Evolutionary conservation across 2,329 filamentous ascomycete genomes (phyloP).

Genomic region (Sporothrix phasma): DNA sequence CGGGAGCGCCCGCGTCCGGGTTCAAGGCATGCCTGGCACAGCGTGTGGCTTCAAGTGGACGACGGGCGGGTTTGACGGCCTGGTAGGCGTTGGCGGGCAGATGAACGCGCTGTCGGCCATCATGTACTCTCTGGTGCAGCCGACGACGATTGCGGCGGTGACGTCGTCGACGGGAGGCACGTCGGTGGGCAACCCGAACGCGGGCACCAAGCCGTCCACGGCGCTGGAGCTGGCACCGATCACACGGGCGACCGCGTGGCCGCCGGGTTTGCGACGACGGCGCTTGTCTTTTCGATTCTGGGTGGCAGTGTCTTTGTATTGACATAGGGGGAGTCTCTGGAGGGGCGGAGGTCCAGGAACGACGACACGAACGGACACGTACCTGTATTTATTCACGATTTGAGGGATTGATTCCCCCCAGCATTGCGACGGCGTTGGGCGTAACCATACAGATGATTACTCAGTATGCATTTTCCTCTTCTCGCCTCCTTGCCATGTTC

Average conservation of each 20-base stretch:
- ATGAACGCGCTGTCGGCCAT: conserved; percentile 57
- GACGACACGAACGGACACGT: background rate
- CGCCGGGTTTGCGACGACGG: conserved; percentile 45
- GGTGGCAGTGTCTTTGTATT: conserved; percentile 42
- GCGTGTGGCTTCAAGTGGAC: conserved; percentile 62
- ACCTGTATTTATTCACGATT: background rate
- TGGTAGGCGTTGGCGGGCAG: conserved; percentile 56
- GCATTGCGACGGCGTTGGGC: conserved; percentile 7
- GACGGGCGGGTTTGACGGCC: conserved; percentile 44
- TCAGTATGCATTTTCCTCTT: background rate
- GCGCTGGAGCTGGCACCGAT: conserved; percentile 30
- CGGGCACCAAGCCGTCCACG: conserved; percentile 29
- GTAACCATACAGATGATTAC: background rate
- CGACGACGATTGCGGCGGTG: conserved; percentile 31
- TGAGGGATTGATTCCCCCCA: background rate
- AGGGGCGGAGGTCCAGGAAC: background rate
- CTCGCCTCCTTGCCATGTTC: background rate
- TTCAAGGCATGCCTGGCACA: conserved; percentile 47
- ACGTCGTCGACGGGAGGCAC: conserved; percentile 51
- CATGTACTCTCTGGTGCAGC: conserved; percentile 47
- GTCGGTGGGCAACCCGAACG: conserved; percentile 40
- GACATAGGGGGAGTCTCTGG: conserved; percentile 23
- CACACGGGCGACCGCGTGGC: conserved; percentile 43
- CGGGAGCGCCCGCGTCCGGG: conserved; percentile 32
- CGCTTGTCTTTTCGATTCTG: conserved; percentile 39